A percentile compares a stretch with the other conserved stretches of the same genome.
Evolutionary conservation across 495 filamentous ascomycete species (phyloP).

Genomic region (Trichoderma parareesei): DNA sequence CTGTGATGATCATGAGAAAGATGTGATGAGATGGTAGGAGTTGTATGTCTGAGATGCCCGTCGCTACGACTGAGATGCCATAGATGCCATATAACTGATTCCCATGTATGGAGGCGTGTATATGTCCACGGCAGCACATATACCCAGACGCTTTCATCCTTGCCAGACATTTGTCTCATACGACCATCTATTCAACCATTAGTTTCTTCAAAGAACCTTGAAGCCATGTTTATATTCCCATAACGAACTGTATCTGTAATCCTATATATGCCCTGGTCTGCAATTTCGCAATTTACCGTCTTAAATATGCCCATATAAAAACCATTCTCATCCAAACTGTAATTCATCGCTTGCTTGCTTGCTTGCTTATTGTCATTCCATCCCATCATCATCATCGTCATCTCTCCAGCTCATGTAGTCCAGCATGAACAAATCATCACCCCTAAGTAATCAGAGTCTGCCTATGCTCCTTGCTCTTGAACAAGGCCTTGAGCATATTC

Average conservation of each 20-base stretch:
- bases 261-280: not conserved
- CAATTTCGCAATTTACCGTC: not conserved
- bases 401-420: no score
- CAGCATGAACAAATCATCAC: not conserved
- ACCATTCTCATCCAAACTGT: no score
- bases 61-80: no score
- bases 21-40: not conserved
- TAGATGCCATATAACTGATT: no score
- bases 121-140: no score
- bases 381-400: not conserved
- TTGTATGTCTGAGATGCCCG: not conserved
- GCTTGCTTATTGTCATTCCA: not conserved
- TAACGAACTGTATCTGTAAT: not conserved
- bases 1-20: not conserved
- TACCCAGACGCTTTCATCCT: no score
- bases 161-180: no score
- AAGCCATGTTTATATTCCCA: no score
- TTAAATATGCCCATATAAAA: not conserved
- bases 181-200: no score
- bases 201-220: no score
- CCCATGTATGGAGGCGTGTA: no score
- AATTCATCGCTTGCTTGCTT: not conserved
- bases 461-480: conserved; percentile 38
- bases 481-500: conserved; percentile 41
- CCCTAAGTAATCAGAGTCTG: not conserved